Evolutionary conservation across 1,139 yeast species (phyloP).

Genomic region (Geotrichum bryndzae): DNA sequence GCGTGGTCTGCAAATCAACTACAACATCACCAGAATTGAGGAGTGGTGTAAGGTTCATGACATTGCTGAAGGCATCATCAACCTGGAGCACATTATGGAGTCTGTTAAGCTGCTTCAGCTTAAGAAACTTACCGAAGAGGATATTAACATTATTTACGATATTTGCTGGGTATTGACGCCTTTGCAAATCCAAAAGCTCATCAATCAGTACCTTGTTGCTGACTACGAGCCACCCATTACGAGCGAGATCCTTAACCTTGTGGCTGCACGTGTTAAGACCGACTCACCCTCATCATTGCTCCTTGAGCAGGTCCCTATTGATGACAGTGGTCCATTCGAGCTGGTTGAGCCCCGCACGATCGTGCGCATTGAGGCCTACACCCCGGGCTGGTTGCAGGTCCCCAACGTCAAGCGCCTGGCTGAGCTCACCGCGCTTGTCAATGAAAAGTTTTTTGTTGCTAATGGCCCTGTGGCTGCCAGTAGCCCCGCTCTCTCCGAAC

Average conservation of each 20-base stretch:
- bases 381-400: conserved; percentile 89
- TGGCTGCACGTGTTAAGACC: conserved; percentile 77
- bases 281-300: conserved; percentile 33
- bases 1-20: conserved; percentile 92
- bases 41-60: conserved; percentile 98
- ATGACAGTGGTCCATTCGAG: conserved; percentile 76
- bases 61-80: conserved; percentile 79
- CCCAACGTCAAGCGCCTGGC: conserved; percentile 85
- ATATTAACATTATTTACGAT: conserved; percentile 87
- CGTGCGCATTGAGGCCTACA: conserved; percentile 87
- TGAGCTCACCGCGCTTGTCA: conserved; percentile 65
- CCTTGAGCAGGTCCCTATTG: conserved; percentile 56
- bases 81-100: conserved; percentile 83
- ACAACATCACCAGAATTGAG: conserved; percentile 91
- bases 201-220: conserved; percentile 83
- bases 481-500: not conserved
- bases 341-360: conserved; percentile 78
- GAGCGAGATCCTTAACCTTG: conserved; percentile 72
- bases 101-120: conserved; percentile 91
- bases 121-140: conserved; percentile 82
- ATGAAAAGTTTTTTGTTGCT: conserved; percentile 17
- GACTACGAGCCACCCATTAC: conserved; percentile 95
- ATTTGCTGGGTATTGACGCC: conserved; percentile 94
- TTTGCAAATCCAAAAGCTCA: conserved; percentile 85
- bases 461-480: not conserved